A percentile compares a stretch with the other conserved stretches of the same genome.
Conservation (phyloP, 768 basidiomycete species). For the Tricholoma terreum region DNA sequence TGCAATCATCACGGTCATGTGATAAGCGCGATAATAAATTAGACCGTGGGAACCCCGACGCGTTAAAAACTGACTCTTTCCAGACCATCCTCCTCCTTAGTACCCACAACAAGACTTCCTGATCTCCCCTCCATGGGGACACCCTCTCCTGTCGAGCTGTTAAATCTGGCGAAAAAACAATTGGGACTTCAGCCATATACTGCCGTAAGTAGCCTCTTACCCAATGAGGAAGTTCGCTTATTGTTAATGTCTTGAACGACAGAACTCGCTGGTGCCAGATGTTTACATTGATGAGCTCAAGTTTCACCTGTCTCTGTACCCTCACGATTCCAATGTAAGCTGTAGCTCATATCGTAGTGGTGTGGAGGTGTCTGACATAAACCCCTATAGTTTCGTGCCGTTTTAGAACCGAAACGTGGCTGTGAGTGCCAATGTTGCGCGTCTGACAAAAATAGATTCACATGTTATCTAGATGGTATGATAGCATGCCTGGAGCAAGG, state of each 20-base stretch:
- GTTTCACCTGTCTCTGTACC: constrained; percentile 29
- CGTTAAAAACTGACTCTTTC: constrained; percentile 7
- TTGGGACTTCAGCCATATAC: constrained; percentile 5
- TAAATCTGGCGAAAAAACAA: constrained; percentile 10
- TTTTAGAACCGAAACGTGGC: constrained; percentile 32
- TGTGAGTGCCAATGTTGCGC: constrained; percentile 30
- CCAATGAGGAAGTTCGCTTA: neutral
- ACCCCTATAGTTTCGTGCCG: constrained; percentile 34
- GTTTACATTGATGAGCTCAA: constrained; percentile 34
- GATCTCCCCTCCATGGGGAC: constrained; percentile 6
- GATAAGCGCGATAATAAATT: neutral
- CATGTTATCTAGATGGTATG: constrained; percentile 32
- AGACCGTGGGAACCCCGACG: constrained; percentile 14
- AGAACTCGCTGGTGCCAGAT: constrained; percentile 24
- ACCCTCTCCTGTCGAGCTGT: neutral
- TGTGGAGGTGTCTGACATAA: neutral
- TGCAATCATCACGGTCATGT: neutral
- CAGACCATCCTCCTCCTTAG: neutral
- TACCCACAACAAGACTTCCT: neutral
- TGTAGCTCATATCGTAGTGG: neutral
- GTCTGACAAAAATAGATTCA: constrained; percentile 1
- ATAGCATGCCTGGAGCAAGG: constrained; percentile 46
- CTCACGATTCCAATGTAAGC: constrained; percentile 33
- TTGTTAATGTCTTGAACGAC: neutral
- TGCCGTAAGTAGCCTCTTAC: constrained; percentile 7